A percentile compares a stretch with the other conserved stretches of the same genome.
Conservation (phyloP, 331 rosid species). For the Quercus lobata region DNA sequence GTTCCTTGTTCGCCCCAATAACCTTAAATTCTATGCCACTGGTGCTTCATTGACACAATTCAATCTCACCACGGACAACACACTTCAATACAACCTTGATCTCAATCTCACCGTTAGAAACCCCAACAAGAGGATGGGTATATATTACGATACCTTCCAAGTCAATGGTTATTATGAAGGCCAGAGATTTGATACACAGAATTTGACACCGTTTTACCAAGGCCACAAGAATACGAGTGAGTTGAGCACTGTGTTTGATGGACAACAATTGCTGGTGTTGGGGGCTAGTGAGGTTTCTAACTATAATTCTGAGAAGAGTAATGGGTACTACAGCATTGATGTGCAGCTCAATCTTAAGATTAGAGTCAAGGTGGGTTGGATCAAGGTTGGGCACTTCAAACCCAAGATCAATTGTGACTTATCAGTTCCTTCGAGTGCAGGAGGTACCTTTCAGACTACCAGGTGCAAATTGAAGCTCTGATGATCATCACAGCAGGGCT, state of each 20-base stretch:
- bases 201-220: conserved; percentile 41
- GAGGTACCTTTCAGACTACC: conserved; percentile 27
- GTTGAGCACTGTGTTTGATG: conserved; percentile 26
- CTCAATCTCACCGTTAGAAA: conserved; percentile 68
- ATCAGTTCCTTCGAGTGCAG: conserved; percentile 44
- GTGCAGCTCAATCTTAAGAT: conserved; percentile 32
- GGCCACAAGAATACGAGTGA: conserved; percentile 44
- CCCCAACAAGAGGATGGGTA: conserved; percentile 68
- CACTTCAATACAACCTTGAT: conserved; percentile 55
- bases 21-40: conserved; percentile 47
- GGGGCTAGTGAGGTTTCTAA: background rate
- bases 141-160: conserved; percentile 76
- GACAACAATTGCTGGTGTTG: conserved; percentile 22
- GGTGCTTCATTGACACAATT: conserved; percentile 59
- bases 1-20: conserved; percentile 69
- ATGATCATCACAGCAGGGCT: background rate
- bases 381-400: conserved; percentile 40
- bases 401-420: conserved; percentile 54
- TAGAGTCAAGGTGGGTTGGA: conserved; percentile 42
- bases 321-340: conserved; percentile 40
- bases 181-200: conserved; percentile 22
- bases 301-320: conserved; percentile 20
- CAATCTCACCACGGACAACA: conserved; percentile 34
- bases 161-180: conserved; percentile 47
- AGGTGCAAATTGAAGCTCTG: conserved; percentile 46